Conservation (phyloP, 495 filamentous ascomycete species). For the Saxophila tyrrhenica region DNA sequence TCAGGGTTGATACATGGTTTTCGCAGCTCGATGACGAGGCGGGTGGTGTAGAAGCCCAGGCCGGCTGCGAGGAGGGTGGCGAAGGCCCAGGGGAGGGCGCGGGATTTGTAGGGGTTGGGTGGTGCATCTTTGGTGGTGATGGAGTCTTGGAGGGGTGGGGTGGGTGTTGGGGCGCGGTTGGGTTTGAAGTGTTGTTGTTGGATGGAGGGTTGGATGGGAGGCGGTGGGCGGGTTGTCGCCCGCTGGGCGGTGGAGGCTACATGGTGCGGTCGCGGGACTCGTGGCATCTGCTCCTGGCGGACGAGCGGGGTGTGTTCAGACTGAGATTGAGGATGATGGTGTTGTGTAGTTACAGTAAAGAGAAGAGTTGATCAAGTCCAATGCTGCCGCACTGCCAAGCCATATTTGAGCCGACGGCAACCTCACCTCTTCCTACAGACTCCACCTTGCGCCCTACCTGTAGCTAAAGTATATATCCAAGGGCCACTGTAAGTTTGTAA, state of each 20-base stretch:
- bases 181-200: not conserved
- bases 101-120: not conserved
- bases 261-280: not conserved
- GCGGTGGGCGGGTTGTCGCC: not conserved
- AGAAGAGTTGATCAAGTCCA: too few species aligned
- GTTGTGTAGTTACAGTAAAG: too few species aligned
- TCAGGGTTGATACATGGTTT: slow-evolving; percentile 5
- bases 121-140: not conserved
- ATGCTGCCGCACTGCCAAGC: too few species aligned
- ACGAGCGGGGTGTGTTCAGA: too few species aligned
- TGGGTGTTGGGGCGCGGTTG: not conserved
- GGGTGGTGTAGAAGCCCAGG: slow-evolving; percentile 22
- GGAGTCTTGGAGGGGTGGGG: not conserved
- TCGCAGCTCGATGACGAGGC: slow-evolving; percentile 18
- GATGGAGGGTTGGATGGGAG: not conserved
- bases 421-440: not conserved
- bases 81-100: slow-evolving; percentile 8
- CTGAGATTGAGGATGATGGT: too few species aligned
- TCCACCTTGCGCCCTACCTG: not conserved
- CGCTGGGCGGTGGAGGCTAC: not conserved
- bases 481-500: not conserved
- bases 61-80: slow-evolving; percentile 13
- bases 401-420: too few species aligned
- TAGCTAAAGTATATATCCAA: not conserved
- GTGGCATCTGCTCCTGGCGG: not conserved